Evolutionary conservation across 2,329 filamentous ascomycete genomes (phyloP).

Genomic region (Albophoma yamanashiensis): DNA sequence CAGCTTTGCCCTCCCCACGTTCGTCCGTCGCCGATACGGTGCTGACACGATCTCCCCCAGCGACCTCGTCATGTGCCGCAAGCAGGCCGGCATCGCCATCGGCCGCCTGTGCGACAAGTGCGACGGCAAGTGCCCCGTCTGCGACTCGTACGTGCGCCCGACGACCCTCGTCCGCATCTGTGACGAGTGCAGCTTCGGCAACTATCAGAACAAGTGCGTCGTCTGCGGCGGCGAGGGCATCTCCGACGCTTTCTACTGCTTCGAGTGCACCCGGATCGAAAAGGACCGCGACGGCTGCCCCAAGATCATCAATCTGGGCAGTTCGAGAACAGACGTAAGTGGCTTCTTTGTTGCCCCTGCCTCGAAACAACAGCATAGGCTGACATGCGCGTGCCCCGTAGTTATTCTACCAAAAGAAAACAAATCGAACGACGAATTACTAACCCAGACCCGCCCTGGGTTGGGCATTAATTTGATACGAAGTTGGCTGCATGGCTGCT

Average conservation of each 20-base stretch:
- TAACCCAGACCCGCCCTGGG: conserved; percentile 39
- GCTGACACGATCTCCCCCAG: conserved; percentile 29
- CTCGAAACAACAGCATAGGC: background rate
- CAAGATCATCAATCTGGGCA: conserved; percentile 98
- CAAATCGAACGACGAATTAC: conserved; percentile 47
- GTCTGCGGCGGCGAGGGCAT: conserved; percentile 98
- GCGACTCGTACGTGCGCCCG: conserved; percentile 96
- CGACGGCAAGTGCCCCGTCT: conserved; percentile 98
- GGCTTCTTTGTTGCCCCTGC: background rate
- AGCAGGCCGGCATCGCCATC: conserved; percentile 94
- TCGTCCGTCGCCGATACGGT: background rate
- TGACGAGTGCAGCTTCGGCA: conserved; percentile 98
- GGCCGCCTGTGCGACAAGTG: conserved; percentile 99
- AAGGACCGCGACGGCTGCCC: conserved; percentile 97
- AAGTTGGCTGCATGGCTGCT: background rate
- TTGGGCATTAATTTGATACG: conserved; percentile 22
- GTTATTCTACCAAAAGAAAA: conserved; percentile 58
- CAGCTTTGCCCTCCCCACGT: background rate
- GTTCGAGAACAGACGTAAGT: conserved; percentile 82
- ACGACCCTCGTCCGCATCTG: conserved; percentile 97
- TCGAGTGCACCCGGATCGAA: conserved; percentile 92
- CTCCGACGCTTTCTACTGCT: conserved; percentile 97
- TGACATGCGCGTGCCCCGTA: conserved; percentile 13
- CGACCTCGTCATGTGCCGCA: conserved; percentile 99
- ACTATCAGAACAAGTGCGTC: conserved; percentile 99